Conservation (phyloP, 805 yeast species). For the Kockiozyma suomiensis region DNA sequence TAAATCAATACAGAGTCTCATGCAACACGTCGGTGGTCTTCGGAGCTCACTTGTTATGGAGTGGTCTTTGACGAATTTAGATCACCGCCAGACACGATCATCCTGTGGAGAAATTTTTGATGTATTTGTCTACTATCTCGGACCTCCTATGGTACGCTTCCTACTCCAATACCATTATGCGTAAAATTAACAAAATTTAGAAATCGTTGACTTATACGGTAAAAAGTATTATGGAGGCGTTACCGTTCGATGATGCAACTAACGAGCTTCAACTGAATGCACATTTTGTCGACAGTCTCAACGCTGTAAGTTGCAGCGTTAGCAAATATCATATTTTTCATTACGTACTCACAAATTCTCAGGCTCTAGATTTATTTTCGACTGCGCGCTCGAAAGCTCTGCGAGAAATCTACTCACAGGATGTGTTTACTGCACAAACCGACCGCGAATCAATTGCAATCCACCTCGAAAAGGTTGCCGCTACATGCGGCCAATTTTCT, state of each 20-base stretch:
- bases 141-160: slow-evolving; percentile 69
- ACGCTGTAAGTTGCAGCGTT: slow-evolving; percentile 19
- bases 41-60: slow-evolving; percentile 64
- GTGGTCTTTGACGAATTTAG: slow-evolving; percentile 24
- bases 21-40: slow-evolving; percentile 66
- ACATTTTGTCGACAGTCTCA: slow-evolving; percentile 43
- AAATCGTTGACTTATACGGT: slow-evolving; percentile 41
- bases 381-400: slow-evolving; percentile 61
- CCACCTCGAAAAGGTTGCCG: slow-evolving; percentile 79
- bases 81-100: slow-evolving; percentile 16
- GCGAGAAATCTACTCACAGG: slow-evolving; percentile 58
- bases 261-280: slow-evolving; percentile 47
- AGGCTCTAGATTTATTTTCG: slow-evolving; percentile 53
- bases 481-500: slow-evolving; percentile 80
- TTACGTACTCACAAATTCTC: not conserved
- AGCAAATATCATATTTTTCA: not conserved
- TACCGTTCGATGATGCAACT: slow-evolving; percentile 53
- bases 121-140: slow-evolving; percentile 64
- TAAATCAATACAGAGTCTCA: slow-evolving; percentile 53
- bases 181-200: not conserved
- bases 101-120: slow-evolving; percentile 55
- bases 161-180: not conserved
- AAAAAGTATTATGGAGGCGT: slow-evolving; percentile 59
- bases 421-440: slow-evolving; percentile 49
- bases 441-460: slow-evolving; percentile 46